A percentile compares a stretch with the other conserved stretches of the same genome.
These are phyloP conservation scores for Exutisphaerella laricina DNA, from an alignment of 2,329 filamentous ascomycete species.

Conservation along the genomic window DNA sequence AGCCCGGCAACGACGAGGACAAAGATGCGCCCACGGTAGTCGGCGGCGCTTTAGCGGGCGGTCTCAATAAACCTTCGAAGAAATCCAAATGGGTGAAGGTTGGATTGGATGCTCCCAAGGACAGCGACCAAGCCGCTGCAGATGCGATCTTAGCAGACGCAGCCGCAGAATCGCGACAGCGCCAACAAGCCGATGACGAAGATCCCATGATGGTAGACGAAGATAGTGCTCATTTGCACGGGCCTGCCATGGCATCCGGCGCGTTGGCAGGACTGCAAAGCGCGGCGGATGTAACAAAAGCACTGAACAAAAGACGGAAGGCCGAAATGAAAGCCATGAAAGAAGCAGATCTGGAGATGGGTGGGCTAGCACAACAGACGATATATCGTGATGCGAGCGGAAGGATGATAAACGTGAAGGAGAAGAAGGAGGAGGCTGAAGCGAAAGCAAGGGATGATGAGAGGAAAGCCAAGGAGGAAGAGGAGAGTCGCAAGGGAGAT, in stretches of 20 bases:
- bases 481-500: slow-evolving; percentile 72
- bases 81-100: slow-evolving; percentile 79
- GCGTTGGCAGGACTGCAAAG: slow-evolving; percentile 83
- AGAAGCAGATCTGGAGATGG: slow-evolving; percentile 41
- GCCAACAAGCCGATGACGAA: slow-evolving; percentile 32
- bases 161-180: slow-evolving; percentile 27
- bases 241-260: slow-evolving; percentile 76
- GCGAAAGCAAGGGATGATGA: slow-evolving; percentile 68
- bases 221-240: slow-evolving; percentile 44
- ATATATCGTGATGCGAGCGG: slow-evolving; percentile 95
- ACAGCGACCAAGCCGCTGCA: slow-evolving; percentile 58
- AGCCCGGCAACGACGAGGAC: slow-evolving; percentile 50
- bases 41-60: slow-evolving; percentile 52
- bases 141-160: slow-evolving; percentile 36
- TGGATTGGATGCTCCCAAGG: slow-evolving; percentile 47
- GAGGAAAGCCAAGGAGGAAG: slow-evolving; percentile 57
- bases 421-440: slow-evolving; percentile 84
- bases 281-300: slow-evolving; percentile 62
- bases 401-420: slow-evolving; percentile 84
- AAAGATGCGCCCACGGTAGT: slow-evolving; percentile 47
- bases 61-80: slow-evolving; percentile 50
- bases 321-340: slow-evolving; percentile 52
- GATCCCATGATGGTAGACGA: slow-evolving; percentile 49
- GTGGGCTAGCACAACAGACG: slow-evolving; percentile 62
- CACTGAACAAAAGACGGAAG: slow-evolving; percentile 56